phyloP scores from a whole-genome alignment of 768 basidiomycete genomes.

The Suillus occidentalis region DNA sequence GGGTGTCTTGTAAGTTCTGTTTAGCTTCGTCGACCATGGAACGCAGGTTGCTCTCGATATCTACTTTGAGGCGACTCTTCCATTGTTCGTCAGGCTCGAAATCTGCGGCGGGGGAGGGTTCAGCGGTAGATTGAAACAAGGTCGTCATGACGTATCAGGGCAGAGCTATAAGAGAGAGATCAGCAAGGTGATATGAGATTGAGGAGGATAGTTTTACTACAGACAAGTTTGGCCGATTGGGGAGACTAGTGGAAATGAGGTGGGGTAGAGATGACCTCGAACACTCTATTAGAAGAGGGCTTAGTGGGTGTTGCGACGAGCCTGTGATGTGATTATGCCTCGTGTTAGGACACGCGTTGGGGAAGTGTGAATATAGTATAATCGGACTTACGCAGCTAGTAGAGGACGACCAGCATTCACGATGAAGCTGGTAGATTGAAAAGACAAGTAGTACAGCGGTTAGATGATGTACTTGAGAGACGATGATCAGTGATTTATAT shows the following conservation, averaged over 20 bases:
- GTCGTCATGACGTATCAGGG: constrained; percentile 23
- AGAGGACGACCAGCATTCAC: constrained; percentile 17
- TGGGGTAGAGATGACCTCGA: constrained; percentile 13
- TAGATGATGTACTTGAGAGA: too few species aligned
- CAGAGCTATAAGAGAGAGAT: not conserved
- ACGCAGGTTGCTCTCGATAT: constrained; percentile 49
- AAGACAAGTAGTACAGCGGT: not conserved
- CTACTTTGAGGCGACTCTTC: constrained; percentile 46
- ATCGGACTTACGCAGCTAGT: constrained; percentile 17
- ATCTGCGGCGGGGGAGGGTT: constrained; percentile 19
- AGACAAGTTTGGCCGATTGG: constrained; percentile 1
- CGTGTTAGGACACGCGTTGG: constrained; percentile 55
- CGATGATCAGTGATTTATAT: too few species aligned
- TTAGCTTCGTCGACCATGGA: constrained; percentile 60
- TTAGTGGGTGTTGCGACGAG: constrained; percentile 21
- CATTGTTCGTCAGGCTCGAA: constrained; percentile 56
- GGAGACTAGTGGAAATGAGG: constrained; percentile 12
- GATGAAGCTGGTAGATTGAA: constrained; percentile 1
- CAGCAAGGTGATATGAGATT: not conserved
- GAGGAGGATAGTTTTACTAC: constrained; percentile 6
- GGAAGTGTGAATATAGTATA: constrained; percentile 22
- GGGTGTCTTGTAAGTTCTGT: constrained; percentile 51
- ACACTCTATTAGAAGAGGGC: constrained; percentile 17
- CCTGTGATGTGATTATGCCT: constrained; percentile 49
- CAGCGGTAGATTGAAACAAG: constrained; percentile 19